phyloP scores from a whole-genome alignment of 805 yeast species.

The Sugiyamaella mastotermitis region DNA sequence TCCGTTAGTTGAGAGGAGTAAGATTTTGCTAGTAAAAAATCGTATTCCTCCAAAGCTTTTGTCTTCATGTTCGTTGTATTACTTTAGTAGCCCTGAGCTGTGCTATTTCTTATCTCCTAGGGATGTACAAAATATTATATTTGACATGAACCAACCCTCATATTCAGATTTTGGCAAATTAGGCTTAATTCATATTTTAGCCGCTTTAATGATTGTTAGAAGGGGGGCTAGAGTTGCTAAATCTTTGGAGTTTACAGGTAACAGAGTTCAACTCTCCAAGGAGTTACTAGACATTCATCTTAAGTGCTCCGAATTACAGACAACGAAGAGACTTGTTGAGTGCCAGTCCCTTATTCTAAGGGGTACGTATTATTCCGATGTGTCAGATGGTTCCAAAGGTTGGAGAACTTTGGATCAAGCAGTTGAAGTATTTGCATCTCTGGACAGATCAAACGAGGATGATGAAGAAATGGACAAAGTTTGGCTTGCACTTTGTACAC shows the following conservation, averaged over 20 bases:
- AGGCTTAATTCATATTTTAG: slow-evolving; percentile 4
- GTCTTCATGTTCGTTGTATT: too few species aligned
- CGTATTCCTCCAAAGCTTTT: too few species aligned
- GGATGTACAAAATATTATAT: too few species aligned
- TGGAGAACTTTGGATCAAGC: slow-evolving; percentile 4
- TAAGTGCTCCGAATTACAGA: not conserved
- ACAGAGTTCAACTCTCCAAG: slow-evolving; percentile 4
- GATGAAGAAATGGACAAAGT: not conserved
- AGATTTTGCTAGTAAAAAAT: too few species aligned
- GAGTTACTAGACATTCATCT: slow-evolving; percentile 6
- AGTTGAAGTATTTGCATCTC: not conserved
- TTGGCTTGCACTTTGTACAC: slow-evolving; percentile 2
- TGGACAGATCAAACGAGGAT: not conserved
- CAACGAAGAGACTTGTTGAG: not conserved
- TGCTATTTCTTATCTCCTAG: too few species aligned
- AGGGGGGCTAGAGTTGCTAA: slow-evolving; percentile 5
- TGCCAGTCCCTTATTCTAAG: slow-evolving; percentile 1
- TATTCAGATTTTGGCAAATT: slow-evolving; percentile 1
- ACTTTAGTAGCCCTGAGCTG: too few species aligned
- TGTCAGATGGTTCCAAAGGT: not conserved
- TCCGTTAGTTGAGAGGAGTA: too few species aligned
- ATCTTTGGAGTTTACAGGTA: slow-evolving; percentile 1
- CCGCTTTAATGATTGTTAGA: slow-evolving; percentile 6
- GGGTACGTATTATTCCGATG: slow-evolving; percentile 3
- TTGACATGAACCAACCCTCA: too few species aligned